Evolutionary conservation across 306 rosid species (phyloP).

Genomic region (Ormosia emarginata): DNA sequence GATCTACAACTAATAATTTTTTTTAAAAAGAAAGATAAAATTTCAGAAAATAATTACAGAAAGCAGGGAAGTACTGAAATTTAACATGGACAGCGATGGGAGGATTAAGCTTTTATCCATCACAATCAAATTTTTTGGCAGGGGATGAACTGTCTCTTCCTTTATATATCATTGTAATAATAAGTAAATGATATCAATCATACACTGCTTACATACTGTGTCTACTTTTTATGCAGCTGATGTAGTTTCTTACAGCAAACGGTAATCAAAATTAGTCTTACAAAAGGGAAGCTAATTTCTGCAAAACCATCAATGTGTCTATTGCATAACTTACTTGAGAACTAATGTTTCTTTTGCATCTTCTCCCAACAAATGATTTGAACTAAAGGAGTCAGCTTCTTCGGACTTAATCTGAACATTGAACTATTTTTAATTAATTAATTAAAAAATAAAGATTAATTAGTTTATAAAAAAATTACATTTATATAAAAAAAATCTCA

Average conservation of each 20-base stretch:
- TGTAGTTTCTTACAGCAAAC: not conserved
- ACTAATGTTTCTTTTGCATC: not conserved
- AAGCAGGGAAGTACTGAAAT: not conserved
- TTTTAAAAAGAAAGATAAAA: too few species aligned
- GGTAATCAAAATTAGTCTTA: not conserved
- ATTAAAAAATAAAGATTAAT: too few species aligned
- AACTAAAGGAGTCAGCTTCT: not conserved
- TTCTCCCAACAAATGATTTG: not conserved
- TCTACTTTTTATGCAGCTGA: not conserved
- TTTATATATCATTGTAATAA: not conserved
- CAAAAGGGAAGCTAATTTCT: not conserved
- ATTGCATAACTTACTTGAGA: not conserved
- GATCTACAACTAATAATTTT: not conserved
- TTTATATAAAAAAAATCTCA: too few species aligned
- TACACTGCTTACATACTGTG: not conserved
- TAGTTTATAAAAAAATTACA: too few species aligned
- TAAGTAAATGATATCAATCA: not conserved
- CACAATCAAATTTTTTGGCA: not conserved
- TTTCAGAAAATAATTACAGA: not conserved
- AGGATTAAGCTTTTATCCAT: not conserved
- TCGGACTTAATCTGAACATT: not conserved
- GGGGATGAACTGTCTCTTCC: not conserved
- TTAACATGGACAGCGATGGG: not conserved
- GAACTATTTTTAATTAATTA: too few species aligned
- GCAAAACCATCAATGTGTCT: not conserved